Evolutionary conservation across 192 early-diverging fungal species (phyloP).

Genomic region (Entomortierella lignicola): DNA sequence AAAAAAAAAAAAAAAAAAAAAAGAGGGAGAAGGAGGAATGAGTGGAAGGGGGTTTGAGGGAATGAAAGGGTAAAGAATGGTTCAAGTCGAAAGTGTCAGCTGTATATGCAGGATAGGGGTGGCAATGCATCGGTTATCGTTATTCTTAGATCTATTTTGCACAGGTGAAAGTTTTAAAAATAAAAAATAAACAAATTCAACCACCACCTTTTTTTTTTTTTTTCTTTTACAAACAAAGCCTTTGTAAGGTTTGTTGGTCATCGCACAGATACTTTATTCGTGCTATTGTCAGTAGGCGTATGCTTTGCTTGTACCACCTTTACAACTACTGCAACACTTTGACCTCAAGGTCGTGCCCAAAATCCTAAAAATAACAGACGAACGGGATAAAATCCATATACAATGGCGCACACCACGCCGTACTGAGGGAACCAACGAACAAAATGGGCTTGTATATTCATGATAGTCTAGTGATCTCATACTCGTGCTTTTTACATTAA

Average conservation of each 20-base stretch:
- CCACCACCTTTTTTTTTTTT: neutral
- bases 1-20: no score
- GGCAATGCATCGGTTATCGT: conserved; percentile 8
- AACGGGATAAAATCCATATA: neutral
- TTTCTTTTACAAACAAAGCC: neutral
- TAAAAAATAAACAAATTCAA: conserved; percentile 4
- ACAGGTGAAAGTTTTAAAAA: no score
- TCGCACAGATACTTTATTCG: neutral
- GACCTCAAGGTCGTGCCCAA: neutral
- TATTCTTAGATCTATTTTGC: conserved; percentile 7
- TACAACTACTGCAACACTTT: no score
- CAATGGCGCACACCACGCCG: no score
- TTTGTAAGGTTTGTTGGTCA: neutral
- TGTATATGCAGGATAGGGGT: conserved; percentile 29
- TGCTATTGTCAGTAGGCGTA: no score
- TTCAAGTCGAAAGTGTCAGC: conserved; percentile 14
- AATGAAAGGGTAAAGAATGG: neutral
- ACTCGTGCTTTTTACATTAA: no score
- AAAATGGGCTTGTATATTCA: no score
- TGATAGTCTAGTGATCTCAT: no score
- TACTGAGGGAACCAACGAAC: no score
- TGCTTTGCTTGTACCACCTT: neutral
- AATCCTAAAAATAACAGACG: conserved; percentile 29
- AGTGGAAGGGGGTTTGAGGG: neutral
- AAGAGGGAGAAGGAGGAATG: neutral